Evolutionary conservation across 306 rosid species (phyloP), one percentile per base, ranked within the genome.

Genomic region (Styphnolobium japonicum): DNA sequence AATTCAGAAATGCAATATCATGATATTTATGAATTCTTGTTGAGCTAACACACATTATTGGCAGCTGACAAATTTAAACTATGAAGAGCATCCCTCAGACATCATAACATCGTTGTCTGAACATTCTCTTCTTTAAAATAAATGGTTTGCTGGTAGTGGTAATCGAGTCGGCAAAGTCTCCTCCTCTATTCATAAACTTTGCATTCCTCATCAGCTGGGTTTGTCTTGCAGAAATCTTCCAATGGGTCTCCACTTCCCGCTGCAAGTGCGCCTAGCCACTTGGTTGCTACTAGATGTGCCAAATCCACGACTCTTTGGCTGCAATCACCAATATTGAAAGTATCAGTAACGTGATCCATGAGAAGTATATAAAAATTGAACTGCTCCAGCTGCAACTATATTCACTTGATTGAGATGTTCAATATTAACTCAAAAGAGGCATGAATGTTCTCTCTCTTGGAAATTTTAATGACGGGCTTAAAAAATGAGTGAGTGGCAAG

Each of bases 261-360:
- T 31, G 31, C 73, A 3, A 85, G 52, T 22, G 82, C 11, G 10
- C 97, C 98, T 9, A 97, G 97, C 99, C 98, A 96, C 86, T 93
- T 90, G 79, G 4, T 22, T 37, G 98, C 97, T 61, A 96, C 98
- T 70, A 96, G 49, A 85, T 96, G 96, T 52, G 98, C 97, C 90
- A 96, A 87, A 85, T 96, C 99, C 42, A 96, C 98, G 15, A 96
- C 99, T 88, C 99, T 89, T 88, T 96, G 99, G 87, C 98, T 94
- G 97, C 83, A 83, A 56, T 43, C 71, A 77, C 57, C 55, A 61
- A 34, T 27, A 64, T 72, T 69, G 6, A 34, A 76, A 52, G 18
- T 12, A 69, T 76, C 82, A 81, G 23, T 67, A 48, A 67, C 29
- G 8, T 46, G 49, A 34, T 45, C 57, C 18, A 67, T 60, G n/a